A percentile compares a stretch with the other conserved stretches of the same genome.
phyloP scores from a whole-genome alignment of 139 green algal genomes.

The Chlorella sp. region DNA sequence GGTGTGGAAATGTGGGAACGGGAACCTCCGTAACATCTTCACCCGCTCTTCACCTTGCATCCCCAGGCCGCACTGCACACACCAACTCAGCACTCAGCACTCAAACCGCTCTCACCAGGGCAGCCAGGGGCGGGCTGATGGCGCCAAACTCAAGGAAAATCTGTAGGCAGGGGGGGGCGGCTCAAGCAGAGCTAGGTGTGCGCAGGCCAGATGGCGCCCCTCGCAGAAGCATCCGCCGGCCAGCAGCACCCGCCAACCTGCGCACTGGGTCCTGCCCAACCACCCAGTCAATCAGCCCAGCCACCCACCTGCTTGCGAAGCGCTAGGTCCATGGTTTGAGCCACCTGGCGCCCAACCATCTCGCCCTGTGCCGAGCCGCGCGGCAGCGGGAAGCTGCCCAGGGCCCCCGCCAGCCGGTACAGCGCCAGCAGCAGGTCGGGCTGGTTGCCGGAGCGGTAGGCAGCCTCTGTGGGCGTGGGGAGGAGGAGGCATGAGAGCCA shows the following conservation, averaged over 20 bases:
- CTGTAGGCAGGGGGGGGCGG: not conserved
- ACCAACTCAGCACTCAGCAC: no score
- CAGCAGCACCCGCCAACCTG: no score
- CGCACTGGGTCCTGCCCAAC: no score
- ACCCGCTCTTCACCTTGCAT: no score
- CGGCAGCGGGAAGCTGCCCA: conserved; percentile 47
- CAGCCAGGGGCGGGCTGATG: not conserved
- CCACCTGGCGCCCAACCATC: conserved; percentile 42
- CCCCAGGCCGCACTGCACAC: no score
- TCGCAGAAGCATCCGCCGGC: no score
- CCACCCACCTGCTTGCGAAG: conserved; percentile 24
- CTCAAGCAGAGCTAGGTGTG: no score
- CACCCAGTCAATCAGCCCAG: conserved; percentile 45
- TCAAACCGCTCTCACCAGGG: no score
- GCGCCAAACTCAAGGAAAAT: conserved; percentile 39
- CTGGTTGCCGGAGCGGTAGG: conserved; percentile 29
- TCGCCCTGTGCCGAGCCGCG: conserved; percentile 41
- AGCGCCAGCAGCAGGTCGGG: conserved; percentile 28
- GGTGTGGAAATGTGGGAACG: no score
- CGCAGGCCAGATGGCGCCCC: no score
- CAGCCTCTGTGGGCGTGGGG: conserved; percentile 12
- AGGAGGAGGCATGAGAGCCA: not conserved
- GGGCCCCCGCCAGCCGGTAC: conserved; percentile 20
- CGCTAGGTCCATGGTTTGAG: conserved; percentile 33
- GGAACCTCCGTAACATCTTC: no score